phyloP scores from a whole-genome alignment of 352 stramenopile species.

The Phytophthora multivora region DNA sequence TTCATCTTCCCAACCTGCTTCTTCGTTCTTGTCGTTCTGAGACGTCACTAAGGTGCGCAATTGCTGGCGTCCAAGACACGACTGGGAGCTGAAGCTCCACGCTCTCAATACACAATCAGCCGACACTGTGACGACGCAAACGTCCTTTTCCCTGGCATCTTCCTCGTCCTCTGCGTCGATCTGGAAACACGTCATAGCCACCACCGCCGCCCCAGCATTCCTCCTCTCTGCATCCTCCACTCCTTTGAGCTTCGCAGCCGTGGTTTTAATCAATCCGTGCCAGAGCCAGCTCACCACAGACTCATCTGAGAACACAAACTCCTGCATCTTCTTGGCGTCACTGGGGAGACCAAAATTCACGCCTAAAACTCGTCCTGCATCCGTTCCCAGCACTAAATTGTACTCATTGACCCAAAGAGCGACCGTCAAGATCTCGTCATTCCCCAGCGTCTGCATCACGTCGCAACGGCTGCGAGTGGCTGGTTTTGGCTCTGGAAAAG shows the following conservation, averaged over 20 bases:
- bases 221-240: conserved; percentile 34
- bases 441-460: conserved; percentile 49
- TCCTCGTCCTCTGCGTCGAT: conserved; percentile 54
- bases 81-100: conserved; percentile 74
- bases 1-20: conserved; percentile 41
- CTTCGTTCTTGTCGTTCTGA: conserved; percentile 14
- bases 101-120: conserved; percentile 67
- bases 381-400: conserved; percentile 70
- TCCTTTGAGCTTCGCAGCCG: conserved; percentile 40
- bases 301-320: conserved; percentile 74
- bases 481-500: conserved; percentile 47
- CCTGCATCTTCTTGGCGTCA: conserved; percentile 47
- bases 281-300: conserved; percentile 75
- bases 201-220: conserved; percentile 37
- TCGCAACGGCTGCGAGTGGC: conserved; percentile 44
- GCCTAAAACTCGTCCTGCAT: conserved; percentile 61
- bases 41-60: conserved; percentile 42
- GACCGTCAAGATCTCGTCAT: conserved; percentile 65
- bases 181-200: conserved; percentile 70
- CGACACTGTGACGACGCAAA: conserved; percentile 73
- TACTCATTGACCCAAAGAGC: conserved; percentile 81
- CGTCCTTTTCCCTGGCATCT: conserved; percentile 41
- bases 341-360: conserved; percentile 73
- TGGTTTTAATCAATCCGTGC: conserved; percentile 65
- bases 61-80: conserved; percentile 67